Base-by-base conservation (phyloP, 768 basidiomycete genomes). In the Suillus clintonianus region DNA sequence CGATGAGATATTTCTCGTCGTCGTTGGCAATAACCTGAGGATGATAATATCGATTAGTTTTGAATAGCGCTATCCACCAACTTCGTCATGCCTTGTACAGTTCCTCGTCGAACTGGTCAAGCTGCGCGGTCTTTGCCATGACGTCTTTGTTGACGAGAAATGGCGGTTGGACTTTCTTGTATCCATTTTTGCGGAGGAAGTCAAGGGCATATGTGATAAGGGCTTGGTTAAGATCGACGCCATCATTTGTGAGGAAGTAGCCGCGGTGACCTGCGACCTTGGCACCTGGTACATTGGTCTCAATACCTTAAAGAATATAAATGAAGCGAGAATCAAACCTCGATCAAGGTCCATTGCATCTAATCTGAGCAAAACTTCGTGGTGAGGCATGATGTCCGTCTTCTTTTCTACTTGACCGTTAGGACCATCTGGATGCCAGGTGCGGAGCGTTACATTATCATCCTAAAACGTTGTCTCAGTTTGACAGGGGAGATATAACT, bases 101-200 rank as follows among this genome's bases (percentile, higher is more conserved):
- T 71, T 97, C 96, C 78, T 99, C 97, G 74, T 99, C 97, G 70
- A 99, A 99, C 77, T 99, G 95, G 68, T 95, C 93, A 24, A 99
- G 87, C 74, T 99, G 97, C 2, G 97, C 97, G 0, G 97, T 99
- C 81, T 97, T 97, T 62, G 86, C 88, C 97, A 99, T 99, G 70
- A 92, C 85, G 27, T 96, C 93, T 77, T 95, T 96, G 83, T 94
- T 95, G 91, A 99, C 98, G 83, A 99, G 90, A 82, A 97, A 99
- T 0, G 97, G 97, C 4, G 96, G 93, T 75, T 96, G 94, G 57
- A 99, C 86, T 79, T 97, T 98, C 80, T 89, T 97, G 85, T 92
- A 98, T 1, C 86, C 88, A 34, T 83, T 84, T 60, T 83, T 85
- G 41, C 94, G 85, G 60, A 99, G 82, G 77, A 96, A 99, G 73